Evolutionary conservation across 2,329 filamentous ascomycete species (phyloP).

Genomic region (Daldinia sp.): DNA sequence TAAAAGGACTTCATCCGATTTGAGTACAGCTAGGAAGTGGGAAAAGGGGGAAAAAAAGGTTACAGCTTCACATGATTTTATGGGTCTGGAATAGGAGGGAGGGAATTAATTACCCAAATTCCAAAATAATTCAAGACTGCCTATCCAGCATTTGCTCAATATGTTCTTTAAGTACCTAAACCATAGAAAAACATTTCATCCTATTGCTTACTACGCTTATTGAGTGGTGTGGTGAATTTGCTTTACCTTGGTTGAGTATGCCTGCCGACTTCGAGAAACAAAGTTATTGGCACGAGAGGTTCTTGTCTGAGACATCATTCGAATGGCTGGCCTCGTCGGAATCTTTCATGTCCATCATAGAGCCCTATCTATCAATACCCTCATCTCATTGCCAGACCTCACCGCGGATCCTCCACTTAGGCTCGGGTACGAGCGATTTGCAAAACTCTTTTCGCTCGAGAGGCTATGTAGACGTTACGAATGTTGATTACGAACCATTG

Average conservation of each 20-base stretch:
- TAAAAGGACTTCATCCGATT: slow-evolving; percentile 5
- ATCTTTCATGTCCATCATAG: slow-evolving; percentile 52
- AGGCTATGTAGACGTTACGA: slow-evolving; percentile 55
- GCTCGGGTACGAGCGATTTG: slow-evolving; percentile 60
- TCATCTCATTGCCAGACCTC: slow-evolving; percentile 39
- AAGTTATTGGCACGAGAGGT: slow-evolving; percentile 59
- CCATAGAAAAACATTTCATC: neutral
- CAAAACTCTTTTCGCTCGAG: slow-evolving; percentile 55
- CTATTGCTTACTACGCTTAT: neutral
- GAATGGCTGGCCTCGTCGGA: slow-evolving; percentile 58
- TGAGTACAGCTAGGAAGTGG: slow-evolving; percentile 19
- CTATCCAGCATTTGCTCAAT: too few relatives aligned
- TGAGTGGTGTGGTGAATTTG: neutral
- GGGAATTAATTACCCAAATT: neutral
- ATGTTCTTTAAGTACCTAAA: too few relatives aligned
- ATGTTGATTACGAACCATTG: slow-evolving; percentile 60
- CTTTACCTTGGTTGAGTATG: slow-evolving; percentile 23
- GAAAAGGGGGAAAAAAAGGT: too few relatives aligned
- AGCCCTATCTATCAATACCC: slow-evolving; percentile 49
- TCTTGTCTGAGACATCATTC: slow-evolving; percentile 54
- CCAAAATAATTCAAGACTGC: neutral
- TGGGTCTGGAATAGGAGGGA: neutral
- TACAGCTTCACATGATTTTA: slow-evolving; percentile 5
- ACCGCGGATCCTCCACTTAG: slow-evolving; percentile 54
- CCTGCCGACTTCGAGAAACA: slow-evolving; percentile 56